These are phyloP conservation scores for Cladosporium sphaerospermum DNA, from an alignment of 2,329 filamentous ascomycete genomes.

Conservation along the genomic window DNA sequence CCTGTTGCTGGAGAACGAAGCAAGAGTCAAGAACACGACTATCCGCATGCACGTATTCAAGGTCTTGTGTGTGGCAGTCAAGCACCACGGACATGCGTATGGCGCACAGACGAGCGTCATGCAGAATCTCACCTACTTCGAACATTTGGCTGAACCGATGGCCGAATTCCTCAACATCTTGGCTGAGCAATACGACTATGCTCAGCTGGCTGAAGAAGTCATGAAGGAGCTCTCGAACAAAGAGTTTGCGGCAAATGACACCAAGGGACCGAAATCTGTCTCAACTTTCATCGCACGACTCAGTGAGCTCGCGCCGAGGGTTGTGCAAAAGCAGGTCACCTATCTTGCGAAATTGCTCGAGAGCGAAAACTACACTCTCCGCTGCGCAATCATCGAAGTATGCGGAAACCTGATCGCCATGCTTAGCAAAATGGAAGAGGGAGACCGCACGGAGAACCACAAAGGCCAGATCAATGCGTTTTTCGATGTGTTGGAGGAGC, in stretches of 20 bases:
- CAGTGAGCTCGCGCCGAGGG: constrained; percentile 80
- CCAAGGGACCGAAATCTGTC: constrained; percentile 89
- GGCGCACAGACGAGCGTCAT: constrained; percentile 96
- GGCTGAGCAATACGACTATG: constrained; percentile 94
- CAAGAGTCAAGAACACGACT: constrained; percentile 77
- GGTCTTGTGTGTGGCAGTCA: constrained; percentile 90
- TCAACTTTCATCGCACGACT: constrained; percentile 89
- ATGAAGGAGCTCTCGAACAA: constrained; percentile 92
- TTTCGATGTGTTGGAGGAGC: constrained; percentile 92
- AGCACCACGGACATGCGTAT: constrained; percentile 95
- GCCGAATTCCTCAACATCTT: constrained; percentile 95
- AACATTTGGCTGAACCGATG: constrained; percentile 98
- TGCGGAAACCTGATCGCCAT: constrained; percentile 92
- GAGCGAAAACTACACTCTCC: constrained; percentile 92
- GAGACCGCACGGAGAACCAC: constrained; percentile 81
- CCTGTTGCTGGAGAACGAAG: constrained; percentile 87
- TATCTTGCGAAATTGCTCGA: constrained; percentile 90
- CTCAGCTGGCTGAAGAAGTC: constrained; percentile 89
- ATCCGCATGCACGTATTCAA: constrained; percentile 98
- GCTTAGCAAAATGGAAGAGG: constrained; percentile 73
- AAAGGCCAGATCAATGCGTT: constrained; percentile 95
- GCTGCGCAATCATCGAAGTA: constrained; percentile 91
- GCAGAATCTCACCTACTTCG: constrained; percentile 95
- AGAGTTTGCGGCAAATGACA: constrained; percentile 96
- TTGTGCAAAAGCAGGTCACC: constrained; percentile 97